Evolutionary conservation across 441 rosid genomes (phyloP).

Genomic region (Gossypium armourianum): DNA sequence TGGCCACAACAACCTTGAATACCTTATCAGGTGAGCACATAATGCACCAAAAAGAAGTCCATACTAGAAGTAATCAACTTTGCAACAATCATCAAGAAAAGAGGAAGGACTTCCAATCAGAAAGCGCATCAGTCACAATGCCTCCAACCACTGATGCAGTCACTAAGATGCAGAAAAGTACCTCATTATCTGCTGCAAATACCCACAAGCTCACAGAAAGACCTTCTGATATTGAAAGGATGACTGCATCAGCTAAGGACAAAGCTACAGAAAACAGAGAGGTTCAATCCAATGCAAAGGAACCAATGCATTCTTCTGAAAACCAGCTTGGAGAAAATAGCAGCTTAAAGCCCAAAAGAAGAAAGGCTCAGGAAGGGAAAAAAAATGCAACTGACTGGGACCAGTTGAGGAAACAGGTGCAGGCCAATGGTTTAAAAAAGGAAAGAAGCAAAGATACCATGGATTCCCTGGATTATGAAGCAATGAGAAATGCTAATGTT

Average conservation of each 20-base stretch:
- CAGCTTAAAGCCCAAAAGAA: slow-evolving; percentile 39
- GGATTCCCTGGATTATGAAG: slow-evolving; percentile 87
- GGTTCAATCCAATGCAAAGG: slow-evolving; percentile 29
- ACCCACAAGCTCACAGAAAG: slow-evolving; percentile 24
- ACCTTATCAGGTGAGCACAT: slow-evolving; percentile 23
- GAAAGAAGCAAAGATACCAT: slow-evolving; percentile 46
- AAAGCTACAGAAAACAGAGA: slow-evolving; percentile 23
- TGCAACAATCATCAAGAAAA: slow-evolving; percentile 23
- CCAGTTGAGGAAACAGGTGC: slow-evolving; percentile 46
- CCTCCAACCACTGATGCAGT: slow-evolving; percentile 24
- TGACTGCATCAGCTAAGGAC: slow-evolving; percentile 22
- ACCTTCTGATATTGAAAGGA: slow-evolving; percentile 25
- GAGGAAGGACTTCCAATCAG: slow-evolving; percentile 26
- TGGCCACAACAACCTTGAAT: slow-evolving; percentile 17
- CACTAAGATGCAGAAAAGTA: slow-evolving; percentile 24
- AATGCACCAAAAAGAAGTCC: slow-evolving; percentile 24
- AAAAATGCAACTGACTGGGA: slow-evolving; percentile 72
- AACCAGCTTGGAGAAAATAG: slow-evolving; percentile 26
- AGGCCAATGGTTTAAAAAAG: slow-evolving; percentile 27
- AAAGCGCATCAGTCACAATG: slow-evolving; percentile 23
- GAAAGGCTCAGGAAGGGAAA: slow-evolving; percentile 33
- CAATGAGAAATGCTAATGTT: slow-evolving; percentile 49
- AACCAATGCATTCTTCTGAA: slow-evolving; percentile 23
- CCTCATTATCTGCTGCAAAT: slow-evolving; percentile 23
- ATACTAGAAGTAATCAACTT: slow-evolving; percentile 20